Evolutionary conservation across 495 filamentous ascomycete genomes (phyloP), one percentile per base, ranked within the genome.

Genomic region (Glarea lozoyensis): DNA sequence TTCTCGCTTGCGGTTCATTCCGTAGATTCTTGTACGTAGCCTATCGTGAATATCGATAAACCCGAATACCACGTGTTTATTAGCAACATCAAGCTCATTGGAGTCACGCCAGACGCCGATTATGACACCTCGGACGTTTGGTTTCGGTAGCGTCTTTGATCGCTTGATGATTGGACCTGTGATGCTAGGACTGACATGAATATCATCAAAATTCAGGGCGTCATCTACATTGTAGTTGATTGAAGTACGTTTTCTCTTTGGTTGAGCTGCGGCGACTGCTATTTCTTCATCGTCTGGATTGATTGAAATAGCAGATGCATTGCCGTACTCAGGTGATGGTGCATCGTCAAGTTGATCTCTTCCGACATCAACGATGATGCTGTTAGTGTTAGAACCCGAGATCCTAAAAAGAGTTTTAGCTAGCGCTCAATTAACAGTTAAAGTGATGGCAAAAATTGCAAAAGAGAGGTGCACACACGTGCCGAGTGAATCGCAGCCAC

Each of bases 71-170:
- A 58, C 60, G 46, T 76, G 72, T 41, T 69, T 71, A 10, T 66
- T 62, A 15, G 50, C 54, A 6, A 60, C 57, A 17, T 64, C 52
- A 0, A 60, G 56, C 2, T 67, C 59, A 4, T 57, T 53, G 0
- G 71, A 75, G 24, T 73, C 68, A n/a, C 71, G 61, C 72, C 72
- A 76, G 36, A 65, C 68, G 31, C 72, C 72, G 23, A 76, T 53
- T 12, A 63, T 46, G 6, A 73, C 63, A 6, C 66, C 64, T 37
- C 53, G 48, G 21, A 56, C 44, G 41, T 72, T 72, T 9, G 59
- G 48, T 42, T 72, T 72, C 6, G 59, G 48, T 1, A 50, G 58
- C 10, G 56, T 57, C 10, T 48, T 45, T 16, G 45, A 9, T 9
- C 46, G 48, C 47, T 56, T 53, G 7, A 40, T 20, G 9, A 37